Conservation (phyloP, 1,284 basidiomycete genomes). For the Melampsora abietis-canadensis region DNA sequence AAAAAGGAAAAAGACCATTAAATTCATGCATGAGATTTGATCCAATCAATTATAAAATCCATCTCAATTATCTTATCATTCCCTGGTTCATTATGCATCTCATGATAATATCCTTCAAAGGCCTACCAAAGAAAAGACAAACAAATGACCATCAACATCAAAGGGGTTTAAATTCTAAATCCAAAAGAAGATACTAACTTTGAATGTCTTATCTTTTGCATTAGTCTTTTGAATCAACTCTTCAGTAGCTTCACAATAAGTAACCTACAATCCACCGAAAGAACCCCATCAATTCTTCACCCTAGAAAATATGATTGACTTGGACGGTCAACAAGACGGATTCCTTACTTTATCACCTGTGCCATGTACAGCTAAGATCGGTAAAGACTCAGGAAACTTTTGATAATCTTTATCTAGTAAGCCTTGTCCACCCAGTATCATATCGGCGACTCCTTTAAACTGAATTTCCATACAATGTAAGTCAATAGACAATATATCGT, state of each 20-base stretch:
- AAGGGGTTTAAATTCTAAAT: conserved; percentile 43
- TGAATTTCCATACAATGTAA: conserved; percentile 42
- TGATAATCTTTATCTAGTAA: conserved; percentile 50
- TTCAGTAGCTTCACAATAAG: conserved; percentile 20
- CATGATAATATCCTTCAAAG: conserved; percentile 51
- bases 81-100: conserved; percentile 51
- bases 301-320: too few relatives aligned
- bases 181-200: conserved; percentile 44
- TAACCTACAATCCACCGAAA: conserved; percentile 16
- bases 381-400: conserved; percentile 51
- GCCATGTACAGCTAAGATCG: conserved; percentile 54
- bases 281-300: too few relatives aligned
- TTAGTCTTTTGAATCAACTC: conserved; percentile 46
- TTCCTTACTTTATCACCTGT: conserved; percentile 52
- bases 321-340: neutral
- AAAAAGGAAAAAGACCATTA: too few relatives aligned
- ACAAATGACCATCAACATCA: neutral
- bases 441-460: conserved; percentile 52
- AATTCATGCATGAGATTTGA: conserved; percentile 12
- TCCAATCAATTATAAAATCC: conserved; percentile 29
- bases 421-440: conserved; percentile 51
- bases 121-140: conserved; percentile 31
- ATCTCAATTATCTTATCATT: conserved; percentile 47
- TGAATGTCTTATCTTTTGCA: conserved; percentile 48
- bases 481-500: conserved; percentile 46